These are phyloP conservation scores for Larix sibirica DNA, from an alignment of 83 land plant species.

Conservation along the genomic window DNA sequence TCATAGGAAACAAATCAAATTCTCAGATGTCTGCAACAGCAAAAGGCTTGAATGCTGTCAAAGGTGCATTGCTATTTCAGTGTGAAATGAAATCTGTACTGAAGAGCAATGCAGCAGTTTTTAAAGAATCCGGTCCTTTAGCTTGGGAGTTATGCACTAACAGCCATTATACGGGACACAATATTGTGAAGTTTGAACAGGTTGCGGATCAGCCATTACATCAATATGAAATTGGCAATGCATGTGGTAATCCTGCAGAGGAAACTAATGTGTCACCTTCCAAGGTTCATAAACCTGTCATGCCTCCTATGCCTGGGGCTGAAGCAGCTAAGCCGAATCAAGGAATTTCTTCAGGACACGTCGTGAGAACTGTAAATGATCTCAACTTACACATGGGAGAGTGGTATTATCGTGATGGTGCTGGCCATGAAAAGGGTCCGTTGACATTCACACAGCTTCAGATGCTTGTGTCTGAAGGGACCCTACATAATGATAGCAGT, in stretches of 20 bases:
- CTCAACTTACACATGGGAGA: conserved; percentile 58
- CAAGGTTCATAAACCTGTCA: background rate
- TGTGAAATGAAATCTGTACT: conserved; percentile 7
- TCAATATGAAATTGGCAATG: background rate
- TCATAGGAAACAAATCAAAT: conserved; percentile 7
- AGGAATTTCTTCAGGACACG: conserved; percentile 17
- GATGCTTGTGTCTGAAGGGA: conserved; percentile 41
- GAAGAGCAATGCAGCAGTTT: conserved; percentile 6
- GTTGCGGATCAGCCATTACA: background rate
- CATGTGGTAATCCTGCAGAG: background rate
- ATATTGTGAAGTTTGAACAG: background rate
- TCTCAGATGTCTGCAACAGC: background rate
- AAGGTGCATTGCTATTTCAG: background rate
- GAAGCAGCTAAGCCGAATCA: background rate
- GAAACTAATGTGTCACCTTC: conserved; percentile 4
- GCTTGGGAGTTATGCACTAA: background rate
- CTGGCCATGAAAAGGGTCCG: conserved; percentile 74
- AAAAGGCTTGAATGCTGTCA: conserved; percentile 1
- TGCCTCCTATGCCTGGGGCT: background rate
- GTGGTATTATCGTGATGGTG: conserved; percentile 75
- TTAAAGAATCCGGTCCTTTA: background rate
- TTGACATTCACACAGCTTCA: conserved; percentile 46
- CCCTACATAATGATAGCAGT: conserved; percentile 44
- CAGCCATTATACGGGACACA: background rate
- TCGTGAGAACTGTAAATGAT: conserved; percentile 47